Base-by-base conservation (phyloP, 371 early-diverging fungal species). In the Mortierella sp. region DNA sequence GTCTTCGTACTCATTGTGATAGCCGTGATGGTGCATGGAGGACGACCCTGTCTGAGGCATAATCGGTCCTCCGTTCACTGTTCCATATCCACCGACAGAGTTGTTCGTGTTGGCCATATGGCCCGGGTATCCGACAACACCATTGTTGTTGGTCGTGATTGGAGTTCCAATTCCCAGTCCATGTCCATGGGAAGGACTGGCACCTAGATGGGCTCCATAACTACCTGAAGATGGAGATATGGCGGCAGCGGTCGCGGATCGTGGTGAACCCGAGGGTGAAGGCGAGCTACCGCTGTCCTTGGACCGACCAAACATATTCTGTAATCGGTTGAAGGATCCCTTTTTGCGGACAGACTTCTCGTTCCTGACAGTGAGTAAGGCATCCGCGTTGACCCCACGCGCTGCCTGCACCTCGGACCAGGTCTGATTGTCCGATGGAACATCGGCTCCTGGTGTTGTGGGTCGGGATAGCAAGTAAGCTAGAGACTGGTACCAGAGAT, bases 401-500 rank as follows among this genome's bases (percentile, higher is more conserved):
- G 70, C 24, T 1, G 78, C 78, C 43, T 76, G 78, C 12, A 76
- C 70, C 49, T 76, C 78, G 0, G 78, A 62, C 78, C 78, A 76
- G 0, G 78, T 76, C 43, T 76, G 78, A 19, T 65, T 66, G 45
- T 76, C 78, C 5, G 70, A 28, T 18, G 78, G 26, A 27, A 70
- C 45, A 14, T 76, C 78, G 13, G 59, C 62, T 0, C 78, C 67
- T 14, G 70, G 67, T 0, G 63, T 63, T 2, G 78, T 53, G 13
- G 78, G 78, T 16, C 78, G 70, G 2, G 78, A 76, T 42, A 76
- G 47, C 34, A 76, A 49, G 41, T 70, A 76, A 28, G 76, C 54
- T 1, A 76, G 31, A 12, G 76, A 76, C 63, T 85, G 80, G 62
- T 76, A 86, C 93, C 93, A 93, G 49, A 83, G 79, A 9, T 90